Conservation (phyloP, 768 basidiomycete genomes). For the Tylopilus sp. region DNA sequence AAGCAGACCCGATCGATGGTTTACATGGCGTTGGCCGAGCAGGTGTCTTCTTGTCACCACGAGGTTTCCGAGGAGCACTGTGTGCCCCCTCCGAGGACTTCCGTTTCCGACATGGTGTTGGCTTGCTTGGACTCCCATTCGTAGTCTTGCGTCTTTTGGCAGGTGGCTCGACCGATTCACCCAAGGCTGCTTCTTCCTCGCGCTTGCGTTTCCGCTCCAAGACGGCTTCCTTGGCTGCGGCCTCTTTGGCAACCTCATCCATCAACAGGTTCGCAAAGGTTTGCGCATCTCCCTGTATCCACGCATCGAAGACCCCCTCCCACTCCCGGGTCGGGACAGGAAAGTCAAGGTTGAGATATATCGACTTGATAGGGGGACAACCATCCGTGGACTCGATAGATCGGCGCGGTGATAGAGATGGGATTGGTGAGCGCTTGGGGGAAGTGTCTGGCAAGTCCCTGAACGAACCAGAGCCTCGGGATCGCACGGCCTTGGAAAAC, state of each 20-base stretch:
- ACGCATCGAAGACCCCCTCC: slow-evolving; percentile 88
- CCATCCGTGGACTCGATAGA: slow-evolving; percentile 38
- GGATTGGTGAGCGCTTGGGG: slow-evolving; percentile 35
- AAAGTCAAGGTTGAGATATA: slow-evolving; percentile 87
- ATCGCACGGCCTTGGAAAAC: slow-evolving; percentile 73
- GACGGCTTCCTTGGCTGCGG: slow-evolving; percentile 49
- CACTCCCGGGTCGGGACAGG: slow-evolving; percentile 82
- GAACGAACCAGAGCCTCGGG: slow-evolving; percentile 39
- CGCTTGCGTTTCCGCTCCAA: slow-evolving; percentile 55
- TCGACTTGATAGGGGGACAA: slow-evolving; percentile 54
- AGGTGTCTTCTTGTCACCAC: slow-evolving; percentile 13
- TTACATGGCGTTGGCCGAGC: slow-evolving; percentile 16
- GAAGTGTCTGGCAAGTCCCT: slow-evolving; percentile 28
- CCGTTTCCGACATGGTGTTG: slow-evolving; percentile 17
- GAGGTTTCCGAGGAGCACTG: slow-evolving; percentile 32
- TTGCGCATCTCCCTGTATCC: slow-evolving; percentile 88
- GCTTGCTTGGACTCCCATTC: slow-evolving; percentile 10
- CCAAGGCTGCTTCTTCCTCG: slow-evolving; percentile 41
- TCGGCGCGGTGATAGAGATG: slow-evolving; percentile 48
- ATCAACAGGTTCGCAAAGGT: slow-evolving; percentile 61
- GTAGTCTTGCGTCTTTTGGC: slow-evolving; percentile 26
- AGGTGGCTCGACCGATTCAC: slow-evolving; percentile 18
- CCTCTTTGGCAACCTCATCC: slow-evolving; percentile 55
- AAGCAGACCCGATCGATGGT: slow-evolving; percentile 11
- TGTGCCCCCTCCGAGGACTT: slow-evolving; percentile 23